Percentiles rank a stretch among this genome's conserved stretches.
Conservation (phyloP, 306 rosid species). For the Pachyrhizus erosus region DNA sequence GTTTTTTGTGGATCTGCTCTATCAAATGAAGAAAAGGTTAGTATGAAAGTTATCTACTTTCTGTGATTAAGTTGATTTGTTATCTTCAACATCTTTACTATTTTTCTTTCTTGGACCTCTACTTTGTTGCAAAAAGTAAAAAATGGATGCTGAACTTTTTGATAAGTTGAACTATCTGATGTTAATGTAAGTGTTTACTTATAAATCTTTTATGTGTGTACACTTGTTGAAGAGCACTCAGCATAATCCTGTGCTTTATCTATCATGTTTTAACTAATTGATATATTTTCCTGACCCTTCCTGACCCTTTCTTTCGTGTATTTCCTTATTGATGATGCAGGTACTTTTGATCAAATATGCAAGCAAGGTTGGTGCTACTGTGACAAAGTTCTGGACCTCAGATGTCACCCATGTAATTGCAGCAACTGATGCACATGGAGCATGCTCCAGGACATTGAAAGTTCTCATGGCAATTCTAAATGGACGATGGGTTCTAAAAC, state of each 20-base stretch:
- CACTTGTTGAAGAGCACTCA: not conserved
- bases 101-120: constrained; percentile 3
- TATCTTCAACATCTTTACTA: not conserved
- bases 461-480: constrained; percentile 81
- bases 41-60: not conserved
- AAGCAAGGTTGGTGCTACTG: constrained; percentile 59
- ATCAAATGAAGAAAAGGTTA: constrained; percentile 81
- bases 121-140: not conserved
- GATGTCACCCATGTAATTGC: constrained; percentile 89
- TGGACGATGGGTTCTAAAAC: constrained; percentile 85
- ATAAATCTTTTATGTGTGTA: not conserved
- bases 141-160: constrained; percentile 1
- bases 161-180: constrained; percentile 2
- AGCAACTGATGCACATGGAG: constrained; percentile 76
- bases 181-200: not conserved
- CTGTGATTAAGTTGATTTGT: not conserved
- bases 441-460: constrained; percentile 85
- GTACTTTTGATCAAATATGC: constrained; percentile 66
- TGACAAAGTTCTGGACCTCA: constrained; percentile 77
- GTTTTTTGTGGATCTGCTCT: constrained; percentile 88
- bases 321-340: constrained; percentile 51
- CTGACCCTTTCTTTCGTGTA: not conserved
- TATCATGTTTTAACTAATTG: constrained; percentile 16
- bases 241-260: not conserved
- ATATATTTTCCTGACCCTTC: not conserved